Evolutionary conservation across 1,284 basidiomycete genomes (phyloP).

Genomic region (Trichosporon sp.): DNA sequence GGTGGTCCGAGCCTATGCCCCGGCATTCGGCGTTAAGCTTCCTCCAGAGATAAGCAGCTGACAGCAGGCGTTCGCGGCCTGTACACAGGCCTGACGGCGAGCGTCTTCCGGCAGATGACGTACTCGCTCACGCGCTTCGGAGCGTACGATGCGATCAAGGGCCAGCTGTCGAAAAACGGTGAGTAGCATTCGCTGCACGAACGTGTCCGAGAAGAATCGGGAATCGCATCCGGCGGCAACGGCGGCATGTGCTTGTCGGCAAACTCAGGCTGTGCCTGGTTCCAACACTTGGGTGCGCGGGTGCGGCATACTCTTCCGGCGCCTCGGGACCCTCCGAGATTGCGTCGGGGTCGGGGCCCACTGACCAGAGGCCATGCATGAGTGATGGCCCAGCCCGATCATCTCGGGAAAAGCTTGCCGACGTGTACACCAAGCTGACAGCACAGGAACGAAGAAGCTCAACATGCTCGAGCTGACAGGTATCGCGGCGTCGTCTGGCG

Average conservation of each 20-base stretch:
- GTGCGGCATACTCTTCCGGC: neutral
- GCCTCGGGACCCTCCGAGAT: neutral
- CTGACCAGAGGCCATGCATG: neutral
- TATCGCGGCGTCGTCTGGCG: slow-evolving; percentile 41
- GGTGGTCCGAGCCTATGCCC: neutral
- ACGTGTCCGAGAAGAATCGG: neutral
- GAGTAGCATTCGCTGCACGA: neutral
- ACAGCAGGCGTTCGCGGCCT: slow-evolving; percentile 43
- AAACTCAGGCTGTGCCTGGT: neutral
- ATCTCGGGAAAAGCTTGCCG: neutral
- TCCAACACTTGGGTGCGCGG: neutral
- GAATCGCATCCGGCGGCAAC: neutral
- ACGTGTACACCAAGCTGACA: slow-evolving; percentile 2
- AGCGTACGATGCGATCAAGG: slow-evolving; percentile 46
- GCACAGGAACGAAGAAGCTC: slow-evolving; percentile 33
- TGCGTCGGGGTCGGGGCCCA: neutral
- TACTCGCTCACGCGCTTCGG: slow-evolving; percentile 47
- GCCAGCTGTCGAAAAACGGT: slow-evolving; percentile 33
- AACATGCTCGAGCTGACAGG: slow-evolving; percentile 40
- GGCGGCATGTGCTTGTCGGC: slow-evolving; percentile 1
- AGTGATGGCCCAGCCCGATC: neutral
- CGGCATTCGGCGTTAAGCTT: neutral
- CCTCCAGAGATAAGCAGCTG: neutral
- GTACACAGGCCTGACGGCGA: slow-evolving; percentile 48
- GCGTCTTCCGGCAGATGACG: slow-evolving; percentile 48